Evolutionary conservation across 257 asterid genomes (phyloP), one percentile per base, ranked within the genome.

Genomic region (Nicotiana otophora): DNA sequence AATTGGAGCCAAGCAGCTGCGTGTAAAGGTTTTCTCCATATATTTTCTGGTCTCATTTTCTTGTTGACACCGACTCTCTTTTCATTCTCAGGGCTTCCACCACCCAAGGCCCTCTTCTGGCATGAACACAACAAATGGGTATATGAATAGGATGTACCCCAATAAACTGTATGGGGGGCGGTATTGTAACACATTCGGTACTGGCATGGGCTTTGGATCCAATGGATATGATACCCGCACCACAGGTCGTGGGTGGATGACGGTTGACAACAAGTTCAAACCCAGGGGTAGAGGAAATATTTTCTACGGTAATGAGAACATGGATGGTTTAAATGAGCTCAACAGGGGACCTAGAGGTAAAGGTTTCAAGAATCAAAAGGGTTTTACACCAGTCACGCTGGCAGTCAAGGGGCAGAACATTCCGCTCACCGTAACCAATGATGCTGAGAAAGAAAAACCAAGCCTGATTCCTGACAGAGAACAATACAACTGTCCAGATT

Each of bases 301-400:
- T 66, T 81, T 82, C 70, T 89, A 84, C 74, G 87, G 79, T 16
- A 89, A 86, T 6, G 95, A 89, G 81, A 87, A 84, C 84, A 58
- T 91, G 42, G 94, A 91, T 81, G 92, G 94, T 19, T 84, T 92
- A 80, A 91, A 90, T 68, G 97, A 92, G 82, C 82, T 92, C 85
- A 92, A 92, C 89, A 82, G 93, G 82, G 97, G 97, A 81, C 97
- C 97, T 1, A 84, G 97, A 84, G 87, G 92, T 62, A 91, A 91
- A 84, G 81, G 83, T 67, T 31, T 89, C 11, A 91, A 86, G 90
- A 85, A 42, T 75, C 87, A 82, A 62, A 92, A 89, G 89, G 90
- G 86, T 30, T 88, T 86, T 68, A 78, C 86, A 1, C 92, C 94
- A 34, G 86, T 82, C 46, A 84, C 90, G 11, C 69, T 92, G 51